Evolutionary conservation across 441 rosid genomes (phyloP), one percentile per base, ranked within the genome.

Genomic region (Brassica balearica): DNA sequence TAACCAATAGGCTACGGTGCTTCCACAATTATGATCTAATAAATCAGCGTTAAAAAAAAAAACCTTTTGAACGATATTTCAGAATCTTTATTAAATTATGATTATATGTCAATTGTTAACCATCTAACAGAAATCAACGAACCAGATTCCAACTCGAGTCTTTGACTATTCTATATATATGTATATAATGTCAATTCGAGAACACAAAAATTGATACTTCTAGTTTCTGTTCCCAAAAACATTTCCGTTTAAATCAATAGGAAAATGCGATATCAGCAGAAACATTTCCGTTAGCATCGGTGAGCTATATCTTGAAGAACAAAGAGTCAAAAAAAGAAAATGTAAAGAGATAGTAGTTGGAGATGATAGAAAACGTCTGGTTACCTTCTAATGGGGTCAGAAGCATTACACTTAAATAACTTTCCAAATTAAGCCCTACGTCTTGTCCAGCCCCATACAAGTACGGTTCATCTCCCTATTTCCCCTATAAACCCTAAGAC

Each of bases 381-480:
- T 80, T 80, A 76, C 71, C 77, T 76, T 61, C 83, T 80, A 76
- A 80, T 60, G 62, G 70, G 62, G 73, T 76, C 77, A 80, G 80
- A 76, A 63, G 80, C 59, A 74, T 58, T 80, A 71, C 66, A 80
- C 71, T 71, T 80, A 71, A 23, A 80, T 76, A 75, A 80, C 53
- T 80, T 80, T 36, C 83, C 80, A 80, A 67, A 80, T 80, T 80
- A 75, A 76, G 80, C 80, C 74, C 51, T 71, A 72, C 14, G 74
- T 80, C 83, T 80, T 75, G 73, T 80, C 83, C 77, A 71, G 69
- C 51, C 73, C 25, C 73, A 48, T 75, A 11, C 56, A 74, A 65
- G 82, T 75, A 80, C 76, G 51, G 10, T 58, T 66, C 80, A 74
- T 71, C 76, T 80, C 76, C 73, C 69, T 65, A 75, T 67, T 34